Evolutionary conservation across 2,329 filamentous ascomycete genomes (phyloP).

Genomic region (Trichophyton simii): DNA sequence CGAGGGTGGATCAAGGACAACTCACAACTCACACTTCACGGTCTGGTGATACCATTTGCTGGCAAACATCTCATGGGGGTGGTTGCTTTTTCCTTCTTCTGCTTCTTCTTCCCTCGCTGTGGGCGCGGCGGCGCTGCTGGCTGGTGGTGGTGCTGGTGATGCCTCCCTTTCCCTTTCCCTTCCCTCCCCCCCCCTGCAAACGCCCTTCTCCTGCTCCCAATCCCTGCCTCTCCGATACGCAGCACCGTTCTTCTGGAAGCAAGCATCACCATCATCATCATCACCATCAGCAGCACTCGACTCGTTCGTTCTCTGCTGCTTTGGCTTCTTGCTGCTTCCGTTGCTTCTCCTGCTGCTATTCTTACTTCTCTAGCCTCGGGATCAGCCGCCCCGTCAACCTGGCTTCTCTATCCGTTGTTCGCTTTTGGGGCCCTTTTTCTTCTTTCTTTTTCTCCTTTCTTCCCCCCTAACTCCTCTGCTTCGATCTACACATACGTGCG

Average conservation of each 20-base stretch:
- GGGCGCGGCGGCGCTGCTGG: background rate
- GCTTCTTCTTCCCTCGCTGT: background rate
- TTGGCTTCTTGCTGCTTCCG: background rate
- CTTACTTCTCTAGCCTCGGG: background rate
- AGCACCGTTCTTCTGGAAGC: background rate
- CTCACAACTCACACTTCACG: background rate
- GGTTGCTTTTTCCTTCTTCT: background rate
- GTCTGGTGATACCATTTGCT: conserved; percentile 2
- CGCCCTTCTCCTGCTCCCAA: background rate
- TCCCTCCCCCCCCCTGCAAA: background rate
- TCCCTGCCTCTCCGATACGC: background rate
- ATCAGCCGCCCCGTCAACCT: conserved; percentile 1
- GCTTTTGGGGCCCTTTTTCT: background rate
- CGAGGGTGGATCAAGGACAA: conserved; percentile 2
- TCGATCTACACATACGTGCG: background rate
- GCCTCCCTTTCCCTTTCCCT: too few species aligned
- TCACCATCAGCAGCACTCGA: background rate
- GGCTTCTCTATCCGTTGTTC: background rate
- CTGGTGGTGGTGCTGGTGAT: background rate
- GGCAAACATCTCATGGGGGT: background rate
- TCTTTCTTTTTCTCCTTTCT: background rate
- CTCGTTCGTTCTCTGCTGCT: background rate
- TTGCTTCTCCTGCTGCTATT: background rate
- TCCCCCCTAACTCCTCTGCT: background rate
- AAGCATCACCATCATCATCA: background rate